A percentile compares a stretch with the other conserved stretches of the same genome.
Evolutionary conservation across 1,139 yeast species (phyloP).

Genomic region (Debaryomycetaceae sp.): DNA sequence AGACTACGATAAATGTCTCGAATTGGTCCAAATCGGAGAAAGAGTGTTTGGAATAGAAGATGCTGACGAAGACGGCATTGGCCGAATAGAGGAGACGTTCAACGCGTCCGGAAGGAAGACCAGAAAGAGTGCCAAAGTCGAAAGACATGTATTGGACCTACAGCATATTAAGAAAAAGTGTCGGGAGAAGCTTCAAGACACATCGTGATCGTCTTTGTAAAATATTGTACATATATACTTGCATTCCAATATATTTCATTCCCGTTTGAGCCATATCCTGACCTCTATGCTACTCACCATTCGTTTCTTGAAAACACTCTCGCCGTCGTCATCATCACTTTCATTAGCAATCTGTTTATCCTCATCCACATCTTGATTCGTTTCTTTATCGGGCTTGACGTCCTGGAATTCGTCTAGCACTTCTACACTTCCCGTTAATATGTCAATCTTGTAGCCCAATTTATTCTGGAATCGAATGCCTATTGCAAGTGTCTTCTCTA

Average conservation of each 20-base stretch:
- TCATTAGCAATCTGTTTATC: constrained; percentile 16
- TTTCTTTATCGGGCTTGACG: constrained; percentile 2
- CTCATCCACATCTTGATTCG: constrained; percentile 4
- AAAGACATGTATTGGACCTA: constrained; percentile 46
- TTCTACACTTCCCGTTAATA: constrained; percentile 54
- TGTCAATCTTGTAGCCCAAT: constrained; percentile 45
- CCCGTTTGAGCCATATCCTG: constrained; percentile 41
- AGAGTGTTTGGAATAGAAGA: constrained; percentile 26
- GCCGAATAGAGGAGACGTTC: constrained; percentile 21
- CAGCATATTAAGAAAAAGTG: constrained; percentile 41
- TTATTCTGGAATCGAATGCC: constrained; percentile 52
- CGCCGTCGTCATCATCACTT: constrained; percentile 33
- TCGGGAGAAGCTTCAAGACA: constrained; percentile 10
- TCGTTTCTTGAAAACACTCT: constrained; percentile 44
- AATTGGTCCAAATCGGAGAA: constrained; percentile 26
- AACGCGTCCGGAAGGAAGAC: constrained; percentile 21
- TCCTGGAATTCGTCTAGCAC: constrained; percentile 58
- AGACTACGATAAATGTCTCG: constrained; percentile 43
- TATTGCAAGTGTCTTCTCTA: constrained; percentile 50
- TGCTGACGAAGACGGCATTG: constrained; percentile 21
- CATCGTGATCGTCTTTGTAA: not conserved
- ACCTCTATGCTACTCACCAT: constrained; percentile 58
- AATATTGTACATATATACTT: not conserved
- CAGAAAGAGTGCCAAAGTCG: constrained; percentile 33
- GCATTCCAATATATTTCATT: constrained; percentile 1